Percentiles rank a stretch among this genome's conserved stretches.
These are phyloP conservation scores for Camellia sinensis DNA, from an alignment of 148 eudicot species.

Conservation along the genomic window DNA sequence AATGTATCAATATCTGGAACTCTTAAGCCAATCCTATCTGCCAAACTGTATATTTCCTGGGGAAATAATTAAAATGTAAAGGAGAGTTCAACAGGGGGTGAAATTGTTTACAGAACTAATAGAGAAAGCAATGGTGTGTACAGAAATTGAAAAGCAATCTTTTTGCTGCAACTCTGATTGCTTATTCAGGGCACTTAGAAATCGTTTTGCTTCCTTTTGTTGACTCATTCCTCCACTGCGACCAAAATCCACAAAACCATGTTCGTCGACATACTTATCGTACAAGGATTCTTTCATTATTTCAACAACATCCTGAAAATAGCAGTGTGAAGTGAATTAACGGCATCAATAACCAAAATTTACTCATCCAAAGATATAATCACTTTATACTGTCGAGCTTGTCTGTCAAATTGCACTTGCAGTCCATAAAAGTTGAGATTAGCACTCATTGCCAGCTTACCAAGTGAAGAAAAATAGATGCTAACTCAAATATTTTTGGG, in stretches of 20 bases:
- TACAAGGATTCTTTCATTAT: constrained; percentile 97
- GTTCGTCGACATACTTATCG: constrained; percentile 89
- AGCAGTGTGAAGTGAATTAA: constrained; percentile 4
- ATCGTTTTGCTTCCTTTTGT: constrained; percentile 94
- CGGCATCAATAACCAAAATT: not conserved
- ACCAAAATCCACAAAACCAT: constrained; percentile 83
- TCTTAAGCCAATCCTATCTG: constrained; percentile 81
- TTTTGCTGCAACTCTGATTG: constrained; percentile 91
- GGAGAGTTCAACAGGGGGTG: not conserved
- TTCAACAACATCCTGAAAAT: constrained; percentile 84
- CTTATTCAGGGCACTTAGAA: constrained; percentile 80
- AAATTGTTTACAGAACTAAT: constrained; percentile 3
- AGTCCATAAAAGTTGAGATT: not conserved
- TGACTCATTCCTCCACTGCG: constrained; percentile 99
- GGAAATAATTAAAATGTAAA: constrained; percentile 15
- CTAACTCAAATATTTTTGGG: not conserved
- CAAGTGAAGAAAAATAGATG: not conserved
- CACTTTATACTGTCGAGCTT: not conserved
- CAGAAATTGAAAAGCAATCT: constrained; percentile 87
- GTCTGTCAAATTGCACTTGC: not conserved
- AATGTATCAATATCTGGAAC: constrained; percentile 88
- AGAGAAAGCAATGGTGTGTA: constrained; percentile 31
- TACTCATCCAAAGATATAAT: not conserved
- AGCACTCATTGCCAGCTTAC: not conserved
- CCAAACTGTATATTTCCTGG: constrained; percentile 95